Base-by-base conservation (phyloP, 805 yeast genomes). In the Grigorovia jiainica region DNA sequence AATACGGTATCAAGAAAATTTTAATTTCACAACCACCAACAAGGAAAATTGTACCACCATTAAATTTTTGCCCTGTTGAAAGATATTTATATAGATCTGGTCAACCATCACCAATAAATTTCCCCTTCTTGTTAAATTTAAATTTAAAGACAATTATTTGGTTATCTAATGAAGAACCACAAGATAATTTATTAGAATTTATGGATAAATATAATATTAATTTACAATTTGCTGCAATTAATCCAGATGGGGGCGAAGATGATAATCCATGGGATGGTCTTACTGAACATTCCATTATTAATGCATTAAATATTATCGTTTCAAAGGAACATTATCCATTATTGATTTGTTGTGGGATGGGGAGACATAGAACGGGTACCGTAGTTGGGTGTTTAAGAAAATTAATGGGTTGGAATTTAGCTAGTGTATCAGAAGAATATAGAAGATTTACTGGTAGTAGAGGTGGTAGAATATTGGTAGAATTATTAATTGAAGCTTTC, bases 261-360 rank as follows among this genome's bases (percentile, higher is more conserved):
- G 76, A 72, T 48, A 87, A 89, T 55, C 96, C 97, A 2, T 90
- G 98, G 98, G 97, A 92, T 61, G 90, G 95, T 9, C 68, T 90
- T 29, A 84, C 87, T 16, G 95, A 87, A 55, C 71, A 76, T 34
- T 77, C 94, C 18, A 87, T 90, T 41, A 75, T 76, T 21, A 79
- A 78, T 46, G 95, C 96, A 1, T 64, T 90, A 47, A 82, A 80
- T 47, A 71, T 87, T 27, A 82, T 90, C 16, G 75, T 80, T 35
- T 75, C 85, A 52, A 73, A 72, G 47, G 71, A 75, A n/a, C 77
- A 79, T 58, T 85, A 86, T 54, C 97, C 98, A 0, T 54, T 92
- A 47, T 66, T 92, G 39, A 89, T 89, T 4, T 92, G 97, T 61
- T 92, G 97, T 54, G 96, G 97, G 11, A 92, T 92, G 98, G 98